Evolutionary conservation across 1,139 yeast species (phyloP).

Genomic region (Taphrina wiesneri): DNA sequence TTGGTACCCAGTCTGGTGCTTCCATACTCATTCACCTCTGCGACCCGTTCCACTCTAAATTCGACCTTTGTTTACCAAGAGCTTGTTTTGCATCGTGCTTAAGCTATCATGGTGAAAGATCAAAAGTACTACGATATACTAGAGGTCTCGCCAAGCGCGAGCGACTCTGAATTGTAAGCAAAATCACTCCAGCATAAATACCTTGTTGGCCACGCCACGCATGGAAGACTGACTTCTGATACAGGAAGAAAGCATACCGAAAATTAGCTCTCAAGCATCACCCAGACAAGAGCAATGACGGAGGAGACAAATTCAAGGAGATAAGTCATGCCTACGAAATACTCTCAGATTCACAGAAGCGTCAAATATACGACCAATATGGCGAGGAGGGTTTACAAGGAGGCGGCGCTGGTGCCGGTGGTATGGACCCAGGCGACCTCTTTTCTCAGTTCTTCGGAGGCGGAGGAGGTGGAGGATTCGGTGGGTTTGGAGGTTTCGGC

Average conservation of each 20-base stretch:
- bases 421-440: constrained; percentile 74
- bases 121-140: constrained; percentile 10
- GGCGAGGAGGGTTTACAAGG: constrained; percentile 91
- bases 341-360: constrained; percentile 80
- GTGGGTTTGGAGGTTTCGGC: constrained; percentile 48
- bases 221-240: neutral
- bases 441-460: constrained; percentile 93
- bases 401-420: constrained; percentile 71
- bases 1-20: neutral
- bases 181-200: neutral
- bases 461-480: constrained; percentile 44
- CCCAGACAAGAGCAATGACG: constrained; percentile 93
- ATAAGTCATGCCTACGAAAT: constrained; percentile 58
- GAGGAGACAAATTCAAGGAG: constrained; percentile 87
- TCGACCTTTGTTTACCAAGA: neutral
- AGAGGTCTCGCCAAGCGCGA: constrained; percentile 1
- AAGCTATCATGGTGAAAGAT: constrained; percentile 16
- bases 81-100: neutral
- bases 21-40: neutral
- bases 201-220: neutral
- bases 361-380: constrained; percentile 81
- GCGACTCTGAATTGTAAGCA: constrained; percentile 18
- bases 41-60: neutral
- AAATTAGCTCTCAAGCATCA: constrained; percentile 74
- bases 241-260: constrained; percentile 50